Evolutionary conservation across 305 asterid species (phyloP).

Genomic region (Salvia sclarea): DNA sequence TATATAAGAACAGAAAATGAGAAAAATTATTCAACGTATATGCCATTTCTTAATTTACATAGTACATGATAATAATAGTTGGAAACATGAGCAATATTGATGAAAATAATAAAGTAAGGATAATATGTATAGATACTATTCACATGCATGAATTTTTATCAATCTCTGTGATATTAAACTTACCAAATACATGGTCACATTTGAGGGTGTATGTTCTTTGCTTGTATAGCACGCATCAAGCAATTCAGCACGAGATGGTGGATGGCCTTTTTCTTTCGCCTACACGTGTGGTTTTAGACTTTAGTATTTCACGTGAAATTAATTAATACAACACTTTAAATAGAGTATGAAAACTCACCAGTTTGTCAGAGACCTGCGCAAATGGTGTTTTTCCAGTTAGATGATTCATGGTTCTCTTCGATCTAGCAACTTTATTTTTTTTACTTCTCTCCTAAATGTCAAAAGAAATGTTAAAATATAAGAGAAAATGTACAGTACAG

Average conservation of each 20-base stretch:
- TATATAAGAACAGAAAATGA: too few species aligned
- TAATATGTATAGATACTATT: too few species aligned
- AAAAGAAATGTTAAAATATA: background rate
- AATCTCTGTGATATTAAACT: background rate
- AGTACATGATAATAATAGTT: too few species aligned
- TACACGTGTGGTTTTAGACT: too few species aligned
- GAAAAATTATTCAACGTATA: too few species aligned
- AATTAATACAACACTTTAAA: background rate
- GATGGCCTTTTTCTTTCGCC: background rate
- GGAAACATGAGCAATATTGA: too few species aligned
- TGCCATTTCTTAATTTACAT: too few species aligned
- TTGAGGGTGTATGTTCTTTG: background rate
- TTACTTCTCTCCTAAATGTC: background rate
- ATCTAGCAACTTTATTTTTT: background rate
- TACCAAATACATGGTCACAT: conserved; percentile 10
- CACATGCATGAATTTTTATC: too few species aligned
- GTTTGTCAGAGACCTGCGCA: background rate
- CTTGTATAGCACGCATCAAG: background rate
- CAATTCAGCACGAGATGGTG: background rate
- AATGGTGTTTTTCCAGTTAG: background rate
- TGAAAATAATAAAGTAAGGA: too few species aligned
- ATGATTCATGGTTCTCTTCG: background rate
- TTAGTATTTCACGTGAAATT: too few species aligned
- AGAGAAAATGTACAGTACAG: too few species aligned
- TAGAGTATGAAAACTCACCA: background rate